Conservation (phyloP, 202 grass and related monocot species). For the Miscanthus sacchariflorus region DNA sequence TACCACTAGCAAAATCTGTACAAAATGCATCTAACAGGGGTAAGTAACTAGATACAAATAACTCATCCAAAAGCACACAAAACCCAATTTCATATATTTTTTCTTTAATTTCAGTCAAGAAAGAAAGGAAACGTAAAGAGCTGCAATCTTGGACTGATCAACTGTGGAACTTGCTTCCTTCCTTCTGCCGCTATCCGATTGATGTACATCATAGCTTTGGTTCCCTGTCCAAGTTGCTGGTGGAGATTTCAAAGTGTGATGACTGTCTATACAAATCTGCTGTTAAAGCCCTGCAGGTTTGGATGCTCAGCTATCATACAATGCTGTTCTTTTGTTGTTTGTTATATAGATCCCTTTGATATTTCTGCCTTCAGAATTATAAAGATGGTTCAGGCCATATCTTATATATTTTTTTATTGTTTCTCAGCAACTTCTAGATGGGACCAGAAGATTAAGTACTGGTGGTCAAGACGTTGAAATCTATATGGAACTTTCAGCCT, state of each 20-base stretch:
- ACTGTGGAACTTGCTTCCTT: slow-evolving; percentile 86
- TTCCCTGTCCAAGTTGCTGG: slow-evolving; percentile 74
- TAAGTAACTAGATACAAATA: slow-evolving; percentile 44
- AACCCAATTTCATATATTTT: slow-evolving; percentile 39
- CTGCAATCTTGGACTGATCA: slow-evolving; percentile 61
- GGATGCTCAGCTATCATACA: slow-evolving; percentile 41
- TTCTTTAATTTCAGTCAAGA: slow-evolving; percentile 71
- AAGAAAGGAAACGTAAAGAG: slow-evolving; percentile 51
- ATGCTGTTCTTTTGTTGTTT: slow-evolving; percentile 31
- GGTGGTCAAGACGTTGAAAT: slow-evolving; percentile 59
- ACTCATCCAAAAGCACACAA: slow-evolving; percentile 33
- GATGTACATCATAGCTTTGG: slow-evolving; percentile 70
- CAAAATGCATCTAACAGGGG: slow-evolving; percentile 60
- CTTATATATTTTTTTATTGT: slow-evolving; percentile 43
- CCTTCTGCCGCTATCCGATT: slow-evolving; percentile 81
- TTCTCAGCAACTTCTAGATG: slow-evolving; percentile 77
- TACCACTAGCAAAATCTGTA: slow-evolving; percentile 73
- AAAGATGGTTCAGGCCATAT: slow-evolving; percentile 27
- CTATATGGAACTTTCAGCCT: slow-evolving; percentile 48
- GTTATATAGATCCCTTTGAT: background rate
- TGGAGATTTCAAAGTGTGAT: slow-evolving; percentile 61
- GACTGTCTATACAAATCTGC: slow-evolving; percentile 66
- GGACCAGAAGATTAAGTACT: slow-evolving; percentile 63
- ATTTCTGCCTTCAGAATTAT: slow-evolving; percentile 19
- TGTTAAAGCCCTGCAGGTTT: slow-evolving; percentile 81